Base-by-base conservation (phyloP, 2,329 filamentous ascomycete genomes). In the Beauveria scarabaeidicola region DNA sequence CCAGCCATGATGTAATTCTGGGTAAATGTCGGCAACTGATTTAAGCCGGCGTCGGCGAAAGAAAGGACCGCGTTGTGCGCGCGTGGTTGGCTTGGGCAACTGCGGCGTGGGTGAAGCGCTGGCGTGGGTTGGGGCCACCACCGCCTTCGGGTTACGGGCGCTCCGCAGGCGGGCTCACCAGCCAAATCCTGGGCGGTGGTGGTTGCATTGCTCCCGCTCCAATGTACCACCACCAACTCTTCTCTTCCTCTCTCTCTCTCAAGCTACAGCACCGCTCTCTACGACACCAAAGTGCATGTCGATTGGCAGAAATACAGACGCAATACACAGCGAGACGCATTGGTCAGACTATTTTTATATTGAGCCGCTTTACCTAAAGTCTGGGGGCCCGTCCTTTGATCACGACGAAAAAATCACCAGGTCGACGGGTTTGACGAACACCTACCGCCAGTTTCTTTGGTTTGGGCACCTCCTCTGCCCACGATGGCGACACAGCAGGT, bases 401-500 rank as follows among this genome's bases (percentile, higher is more conserved):
- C 48, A 29, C 44, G 17, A 38, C 29, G 36, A 32, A 44, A 57
- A 36, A 51, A 50, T 13, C 32, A 38, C 23, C 29, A 15, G 48
- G 17, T 15, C 8, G 29, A 23, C 51, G 38, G 51, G 6, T 53
- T 53, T 41, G 38, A 43, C 43, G 32, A 53, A 13, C 29, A 17
- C 41, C 53, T 15, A 21, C 32, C 32, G 9, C 25, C 40, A 46
- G 17, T 32, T 25, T 17, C 27, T 32, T 44, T n/a, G 25, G 9
- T 9, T 52, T 10, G 32, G 19, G 27, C 38, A 25, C 8, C 21
- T 51, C 48, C 48, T 47, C 13, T 48, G 52, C 61, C 65, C 61
- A 63, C 62, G 66, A 77, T 78, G 74, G 73, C 75, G 60, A 72
- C 73, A 59, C 83, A 87, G 67, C 84, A 87, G 67, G 75, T 84